Conservation (phyloP, 2,329 filamentous ascomycete species). For the Chaetoscypha palmicola region DNA sequence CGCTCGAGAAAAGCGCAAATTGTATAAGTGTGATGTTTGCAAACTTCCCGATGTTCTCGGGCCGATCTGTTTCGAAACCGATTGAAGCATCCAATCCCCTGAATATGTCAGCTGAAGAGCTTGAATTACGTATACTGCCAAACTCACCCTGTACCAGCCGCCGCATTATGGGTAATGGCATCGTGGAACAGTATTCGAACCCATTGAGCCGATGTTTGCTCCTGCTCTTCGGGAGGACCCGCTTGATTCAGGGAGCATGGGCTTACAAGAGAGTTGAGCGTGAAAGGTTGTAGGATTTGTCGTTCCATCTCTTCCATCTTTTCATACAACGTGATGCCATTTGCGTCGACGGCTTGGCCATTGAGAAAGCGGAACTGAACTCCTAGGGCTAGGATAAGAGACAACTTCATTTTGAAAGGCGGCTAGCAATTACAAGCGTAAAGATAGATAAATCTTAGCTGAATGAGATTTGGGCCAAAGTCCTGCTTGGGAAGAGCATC, state of each 20-base stretch:
- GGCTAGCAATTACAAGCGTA: too few relatives aligned
- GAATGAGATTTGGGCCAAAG: too few relatives aligned
- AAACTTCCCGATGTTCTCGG: slow-evolving; percentile 27
- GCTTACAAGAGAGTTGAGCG: background rate
- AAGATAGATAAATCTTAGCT: too few relatives aligned
- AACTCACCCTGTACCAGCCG: slow-evolving; percentile 11
- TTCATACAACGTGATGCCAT: slow-evolving; percentile 6
- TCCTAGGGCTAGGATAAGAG: too few relatives aligned
- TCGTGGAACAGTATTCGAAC: slow-evolving; percentile 56
- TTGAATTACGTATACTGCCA: background rate
- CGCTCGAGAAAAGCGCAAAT: background rate
- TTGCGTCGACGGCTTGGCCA: slow-evolving; percentile 3
- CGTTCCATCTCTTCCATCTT: slow-evolving; percentile 7
- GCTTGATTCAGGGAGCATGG: slow-evolving; percentile 7
- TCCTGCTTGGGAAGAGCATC: too few relatives aligned
- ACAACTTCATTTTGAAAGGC: too few relatives aligned
- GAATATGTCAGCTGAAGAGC: background rate
- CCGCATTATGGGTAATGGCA: slow-evolving; percentile 41
- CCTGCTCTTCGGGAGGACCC: background rate
- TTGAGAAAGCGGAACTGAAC: too few relatives aligned
- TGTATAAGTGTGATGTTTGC: slow-evolving; percentile 11
- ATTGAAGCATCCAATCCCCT: slow-evolving; percentile 21
- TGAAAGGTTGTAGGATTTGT: slow-evolving; percentile 1
- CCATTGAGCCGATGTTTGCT: slow-evolving; percentile 43
- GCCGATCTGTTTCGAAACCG: slow-evolving; percentile 14